Evolutionary conservation across 768 basidiomycete genomes (phyloP).

Genomic region (Nevesoporus exiguus): DNA sequence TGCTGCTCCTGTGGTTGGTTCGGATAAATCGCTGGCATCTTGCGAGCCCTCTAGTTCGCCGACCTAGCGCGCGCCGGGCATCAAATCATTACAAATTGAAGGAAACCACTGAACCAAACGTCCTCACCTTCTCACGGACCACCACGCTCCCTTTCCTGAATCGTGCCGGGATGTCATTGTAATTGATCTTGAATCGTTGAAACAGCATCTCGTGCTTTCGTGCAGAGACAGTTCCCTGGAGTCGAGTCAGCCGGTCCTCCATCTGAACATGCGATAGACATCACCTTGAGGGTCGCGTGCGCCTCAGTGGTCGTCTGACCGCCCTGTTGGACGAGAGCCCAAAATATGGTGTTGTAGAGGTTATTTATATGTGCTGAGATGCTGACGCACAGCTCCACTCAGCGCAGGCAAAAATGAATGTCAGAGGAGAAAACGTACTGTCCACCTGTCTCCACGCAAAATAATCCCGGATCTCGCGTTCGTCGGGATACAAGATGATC

Average conservation of each 20-base stretch:
- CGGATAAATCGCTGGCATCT: background rate
- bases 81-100: background rate
- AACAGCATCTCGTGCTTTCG: slow-evolving; percentile 93
- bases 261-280: slow-evolving; percentile 7
- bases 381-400: slow-evolving; percentile 17
- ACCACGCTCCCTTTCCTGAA: slow-evolving; percentile 86
- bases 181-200: slow-evolving; percentile 80
- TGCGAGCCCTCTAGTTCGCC: slow-evolving; percentile 3
- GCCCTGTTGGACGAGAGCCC: slow-evolving; percentile 88
- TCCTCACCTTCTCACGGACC: slow-evolving; percentile 57
- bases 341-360: slow-evolving; percentile 93
- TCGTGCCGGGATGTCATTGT: slow-evolving; percentile 67
- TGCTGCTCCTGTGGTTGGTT: background rate
- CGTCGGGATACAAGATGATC: slow-evolving; percentile 75
- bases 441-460: slow-evolving; percentile 96
- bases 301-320: slow-evolving; percentile 76
- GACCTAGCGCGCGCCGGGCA: background rate
- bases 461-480: slow-evolving; percentile 79
- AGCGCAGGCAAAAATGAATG: background rate
- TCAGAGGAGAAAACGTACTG: slow-evolving; percentile 56
- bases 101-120: background rate
- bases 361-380: slow-evolving; percentile 93
- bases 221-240: slow-evolving; percentile 82
- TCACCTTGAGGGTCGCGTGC: slow-evolving; percentile 72
- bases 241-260: slow-evolving; percentile 9